Conservation (phyloP, 129 eudicot species). For the Cynara cardunculus region DNA sequence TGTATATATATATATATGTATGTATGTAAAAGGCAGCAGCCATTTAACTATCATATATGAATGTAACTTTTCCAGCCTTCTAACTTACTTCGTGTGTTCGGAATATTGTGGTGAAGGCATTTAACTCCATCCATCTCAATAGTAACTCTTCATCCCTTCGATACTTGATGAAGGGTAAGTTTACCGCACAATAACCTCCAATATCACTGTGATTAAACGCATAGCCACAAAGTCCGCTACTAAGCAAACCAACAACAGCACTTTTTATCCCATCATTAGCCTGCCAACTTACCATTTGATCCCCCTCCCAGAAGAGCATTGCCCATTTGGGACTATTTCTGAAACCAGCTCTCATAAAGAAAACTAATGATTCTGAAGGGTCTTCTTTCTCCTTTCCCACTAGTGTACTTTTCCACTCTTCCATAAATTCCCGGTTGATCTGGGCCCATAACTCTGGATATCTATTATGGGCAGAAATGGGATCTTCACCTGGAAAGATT, state of each 20-base stretch:
- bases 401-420: slow-evolving; percentile 62
- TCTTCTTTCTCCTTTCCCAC: slow-evolving; percentile 58
- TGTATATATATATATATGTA: background rate
- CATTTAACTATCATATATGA: background rate
- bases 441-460: slow-evolving; percentile 97
- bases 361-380: slow-evolving; percentile 68
- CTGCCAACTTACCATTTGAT: slow-evolving; percentile 99
- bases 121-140: slow-evolving; percentile 93
- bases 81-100: slow-evolving; percentile 92
- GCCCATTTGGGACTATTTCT: slow-evolving; percentile 92
- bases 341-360: slow-evolving; percentile 99
- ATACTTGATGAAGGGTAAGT: slow-evolving; percentile 82
- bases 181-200: slow-evolving; percentile 96
- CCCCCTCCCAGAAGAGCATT: slow-evolving; percentile 99
- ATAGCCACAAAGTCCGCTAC: slow-evolving; percentile 88
- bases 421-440: slow-evolving; percentile 82
- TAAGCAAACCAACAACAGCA: slow-evolving; percentile 84
- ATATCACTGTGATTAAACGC: slow-evolving; percentile 94
- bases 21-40: background rate
- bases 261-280: slow-evolving; percentile 92
- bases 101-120: slow-evolving; percentile 89
- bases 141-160: slow-evolving; percentile 81
- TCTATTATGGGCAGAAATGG: slow-evolving; percentile 90
- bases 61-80: background rate
- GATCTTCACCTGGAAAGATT: slow-evolving; percentile 80